Base-by-base conservation (phyloP, 371 early-diverging fungal species). In the Mortierella sp. region DNA sequence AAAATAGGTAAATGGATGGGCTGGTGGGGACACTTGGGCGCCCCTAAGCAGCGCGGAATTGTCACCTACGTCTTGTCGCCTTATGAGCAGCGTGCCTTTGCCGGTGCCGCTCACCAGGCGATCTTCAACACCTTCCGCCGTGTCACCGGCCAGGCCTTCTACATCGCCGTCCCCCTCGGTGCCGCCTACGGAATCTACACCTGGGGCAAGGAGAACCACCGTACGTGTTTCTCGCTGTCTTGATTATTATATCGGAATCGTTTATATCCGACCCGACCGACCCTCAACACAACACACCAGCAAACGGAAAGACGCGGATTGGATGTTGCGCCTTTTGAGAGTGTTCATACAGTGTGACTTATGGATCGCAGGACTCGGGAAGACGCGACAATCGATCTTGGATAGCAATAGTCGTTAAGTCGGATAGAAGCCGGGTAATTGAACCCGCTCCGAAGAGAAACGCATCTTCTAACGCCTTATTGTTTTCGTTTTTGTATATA, bases 111-210 rank as follows among this genome's bases (percentile, higher is more conserved):
- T 70, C 90, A 88, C 80, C 91, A 93, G 72, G 94, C 93, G 44
- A 87, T 94, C 53, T 93, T 93, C 91, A 95, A 95, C 91, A 91
- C 93, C 71, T 87, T 93, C 85, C 93, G 94, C 76, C 93, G 95
- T 80, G 88, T 91, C 68, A 80, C 88, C 52, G 91, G 91, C 64
- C 93, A 96, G 85, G 79, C 92, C 48, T 91, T 92, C 74, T 96
- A 95, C 86, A 88, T 95, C 79, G 93, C 90, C 76, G 88, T 91
- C 71, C 92, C 94, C 47, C 75, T 91, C 64, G 89, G 88, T 75
- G 41, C 92, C 40, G 92, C 90, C 73, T 94, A 93, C 86, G 84
- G 85, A 61, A 85, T 92, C 73, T 93, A 89, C 82, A 82, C 89
- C 73, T 88, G 87, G 80, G 92, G 92, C 82, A 92, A 90, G 66